phyloP scores from a whole-genome alignment of 768 basidiomycete genomes.

The Termitomyces sp. region DNA sequence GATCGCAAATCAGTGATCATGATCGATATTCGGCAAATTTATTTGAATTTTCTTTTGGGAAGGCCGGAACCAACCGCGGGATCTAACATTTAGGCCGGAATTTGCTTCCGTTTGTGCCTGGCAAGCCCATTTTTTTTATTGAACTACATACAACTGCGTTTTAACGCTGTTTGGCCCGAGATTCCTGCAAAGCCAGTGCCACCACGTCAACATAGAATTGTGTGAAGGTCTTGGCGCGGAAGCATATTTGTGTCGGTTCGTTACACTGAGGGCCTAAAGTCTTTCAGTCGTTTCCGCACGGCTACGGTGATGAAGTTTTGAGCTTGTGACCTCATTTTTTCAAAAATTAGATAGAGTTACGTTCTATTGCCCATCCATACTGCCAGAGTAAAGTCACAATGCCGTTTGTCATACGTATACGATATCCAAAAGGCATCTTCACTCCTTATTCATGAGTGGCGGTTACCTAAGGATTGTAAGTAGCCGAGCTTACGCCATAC shows the following conservation, averaged over 20 bases:
- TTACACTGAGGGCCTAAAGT: background rate
- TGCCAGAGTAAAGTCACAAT: background rate
- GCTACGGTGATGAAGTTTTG: background rate
- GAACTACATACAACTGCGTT: background rate
- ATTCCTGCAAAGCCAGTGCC: background rate
- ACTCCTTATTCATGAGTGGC: background rate
- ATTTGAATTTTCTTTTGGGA: slow-evolving; percentile 1
- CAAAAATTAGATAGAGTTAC: background rate
- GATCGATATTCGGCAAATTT: slow-evolving; percentile 28
- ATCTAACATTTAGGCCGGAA: slow-evolving; percentile 14
- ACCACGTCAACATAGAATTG: background rate
- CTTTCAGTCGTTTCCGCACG: background rate
- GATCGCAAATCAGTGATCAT: slow-evolving; percentile 32
- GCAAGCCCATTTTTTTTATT: background rate
- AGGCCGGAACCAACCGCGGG: slow-evolving; percentile 17
- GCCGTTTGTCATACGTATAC: background rate
- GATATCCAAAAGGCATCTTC: background rate
- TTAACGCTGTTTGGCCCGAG: background rate
- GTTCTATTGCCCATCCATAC: background rate
- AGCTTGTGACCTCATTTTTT: background rate
- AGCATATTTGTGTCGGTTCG: background rate
- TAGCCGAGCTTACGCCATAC: background rate
- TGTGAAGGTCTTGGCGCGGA: background rate
- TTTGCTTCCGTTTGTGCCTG: slow-evolving; percentile 30
- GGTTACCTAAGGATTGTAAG: background rate